Evolutionary conservation across 495 filamentous ascomycete genomes (phyloP).

Genomic region (Ascodesmis nigricans): DNA sequence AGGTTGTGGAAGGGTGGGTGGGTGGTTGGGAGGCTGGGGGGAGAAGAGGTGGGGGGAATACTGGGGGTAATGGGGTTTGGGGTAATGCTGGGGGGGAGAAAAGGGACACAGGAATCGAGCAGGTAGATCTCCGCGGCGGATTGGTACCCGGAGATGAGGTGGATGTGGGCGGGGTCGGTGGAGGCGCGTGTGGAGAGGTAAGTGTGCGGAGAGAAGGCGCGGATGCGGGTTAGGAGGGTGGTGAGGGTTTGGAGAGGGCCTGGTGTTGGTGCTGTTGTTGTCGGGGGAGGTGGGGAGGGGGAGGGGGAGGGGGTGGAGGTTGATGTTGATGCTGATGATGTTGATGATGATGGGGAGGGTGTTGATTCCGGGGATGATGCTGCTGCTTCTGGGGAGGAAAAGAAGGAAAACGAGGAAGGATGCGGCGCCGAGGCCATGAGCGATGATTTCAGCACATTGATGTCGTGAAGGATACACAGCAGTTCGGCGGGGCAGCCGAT

Average conservation of each 20-base stretch:
- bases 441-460: slow-evolving; percentile 13
- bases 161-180: slow-evolving; percentile 7
- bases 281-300: no score
- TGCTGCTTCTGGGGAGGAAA: not conserved
- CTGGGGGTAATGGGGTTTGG: no score
- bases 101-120: no score
- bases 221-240: slow-evolving; percentile 12
- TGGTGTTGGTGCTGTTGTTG: slow-evolving; percentile 8
- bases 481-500: slow-evolving; percentile 20
- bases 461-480: slow-evolving; percentile 14
- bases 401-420: not conserved
- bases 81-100: no score
- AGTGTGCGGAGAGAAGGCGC: slow-evolving; percentile 7
- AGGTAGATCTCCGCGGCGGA: slow-evolving; percentile 18
- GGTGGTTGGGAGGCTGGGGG: slow-evolving; percentile 2
- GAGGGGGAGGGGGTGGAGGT: no score
- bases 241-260: no score
- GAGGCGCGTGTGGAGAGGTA: slow-evolving; percentile 9
- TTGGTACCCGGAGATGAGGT: slow-evolving; percentile 16
- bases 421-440: not conserved
- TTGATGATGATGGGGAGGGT: not conserved
- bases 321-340: slow-evolving; percentile 1
- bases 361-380: not conserved
- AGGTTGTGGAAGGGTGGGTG: not conserved
- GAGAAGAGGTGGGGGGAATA: slow-evolving; percentile 11